Conservation (phyloP, 805 yeast genomes). For the Ogataea nitratoaversa region DNA sequence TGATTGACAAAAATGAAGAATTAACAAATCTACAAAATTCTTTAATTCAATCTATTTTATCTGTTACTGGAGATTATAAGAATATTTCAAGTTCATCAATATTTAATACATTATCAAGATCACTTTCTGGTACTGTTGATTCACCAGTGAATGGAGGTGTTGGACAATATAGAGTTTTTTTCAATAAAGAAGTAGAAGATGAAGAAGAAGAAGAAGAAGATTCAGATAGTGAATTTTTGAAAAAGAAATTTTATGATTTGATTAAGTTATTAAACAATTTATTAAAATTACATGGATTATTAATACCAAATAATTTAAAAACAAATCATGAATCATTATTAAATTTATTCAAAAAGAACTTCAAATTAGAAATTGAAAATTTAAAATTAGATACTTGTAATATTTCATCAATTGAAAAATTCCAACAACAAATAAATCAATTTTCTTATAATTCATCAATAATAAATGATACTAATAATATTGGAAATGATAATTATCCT, state of each 20-base stretch:
- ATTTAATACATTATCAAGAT: slow-evolving; percentile 64
- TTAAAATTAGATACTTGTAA: slow-evolving; percentile 32
- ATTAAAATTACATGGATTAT: slow-evolving; percentile 61
- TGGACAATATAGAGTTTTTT: slow-evolving; percentile 72
- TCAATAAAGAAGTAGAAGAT: slow-evolving; percentile 36
- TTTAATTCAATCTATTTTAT: slow-evolving; percentile 45
- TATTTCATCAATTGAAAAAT: slow-evolving; percentile 11
- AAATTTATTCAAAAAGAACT: slow-evolving; percentile 61
- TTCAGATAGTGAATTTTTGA: slow-evolving; percentile 28
- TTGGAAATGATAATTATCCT: slow-evolving; percentile 1
- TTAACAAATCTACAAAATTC: slow-evolving; percentile 62
- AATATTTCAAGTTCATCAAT: slow-evolving; percentile 32
- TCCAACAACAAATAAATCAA: slow-evolving; percentile 1
- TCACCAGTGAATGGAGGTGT: slow-evolving; percentile 94
- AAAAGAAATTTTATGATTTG: slow-evolving; percentile 61
- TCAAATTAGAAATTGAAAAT: slow-evolving; percentile 54
- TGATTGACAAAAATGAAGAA: slow-evolving; percentile 67
- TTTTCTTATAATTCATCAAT: neutral
- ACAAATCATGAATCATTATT: slow-evolving; percentile 66
- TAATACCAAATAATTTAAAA: slow-evolving; percentile 52
- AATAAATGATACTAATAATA: neutral
- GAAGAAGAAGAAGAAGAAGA: slow-evolving; percentile 19
- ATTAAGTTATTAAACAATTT: slow-evolving; percentile 62
- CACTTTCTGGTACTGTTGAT: slow-evolving; percentile 80
- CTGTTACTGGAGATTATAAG: slow-evolving; percentile 28